These are phyloP conservation scores for Wallacemonas sp. DNA, from an alignment of 208 protist genomes.

Conservation along the genomic window DNA sequence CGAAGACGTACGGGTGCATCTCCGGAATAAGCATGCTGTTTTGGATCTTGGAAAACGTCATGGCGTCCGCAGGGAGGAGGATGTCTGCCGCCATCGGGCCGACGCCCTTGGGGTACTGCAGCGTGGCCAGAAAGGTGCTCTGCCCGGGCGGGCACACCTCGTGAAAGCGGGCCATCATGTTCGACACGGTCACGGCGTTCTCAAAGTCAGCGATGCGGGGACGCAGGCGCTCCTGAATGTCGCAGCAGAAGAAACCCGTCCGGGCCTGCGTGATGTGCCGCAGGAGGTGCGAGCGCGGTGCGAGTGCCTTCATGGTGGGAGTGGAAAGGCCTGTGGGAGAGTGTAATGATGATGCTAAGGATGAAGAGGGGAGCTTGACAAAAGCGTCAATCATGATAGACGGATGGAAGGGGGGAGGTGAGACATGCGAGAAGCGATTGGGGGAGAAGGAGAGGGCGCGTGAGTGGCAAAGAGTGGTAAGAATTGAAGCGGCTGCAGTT, in stretches of 20 bases:
- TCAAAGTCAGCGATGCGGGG: conserved; percentile 24
- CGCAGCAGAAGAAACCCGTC: conserved; percentile 73
- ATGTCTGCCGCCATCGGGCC: conserved; percentile 22
- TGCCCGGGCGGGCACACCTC: conserved; percentile 12
- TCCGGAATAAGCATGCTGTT: conserved; percentile 35
- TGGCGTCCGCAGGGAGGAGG: conserved; percentile 19
- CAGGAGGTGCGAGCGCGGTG: conserved; percentile 2
- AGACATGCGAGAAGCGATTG: too few relatives aligned
- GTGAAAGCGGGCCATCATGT: conserved; percentile 24
- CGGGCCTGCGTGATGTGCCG: conserved; percentile 18
- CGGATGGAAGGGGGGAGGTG: too few relatives aligned
- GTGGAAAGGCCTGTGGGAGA: too few relatives aligned
- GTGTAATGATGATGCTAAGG: too few relatives aligned
- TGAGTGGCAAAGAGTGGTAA: too few relatives aligned
- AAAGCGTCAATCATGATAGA: not conserved
- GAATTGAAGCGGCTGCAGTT: too few relatives aligned
- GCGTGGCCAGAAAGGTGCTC: conserved; percentile 31
- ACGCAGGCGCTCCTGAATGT: conserved; percentile 42
- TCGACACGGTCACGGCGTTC: conserved; percentile 30
- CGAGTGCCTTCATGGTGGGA: conserved; percentile 10
- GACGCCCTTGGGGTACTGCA: conserved; percentile 43
- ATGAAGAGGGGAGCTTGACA: not conserved
- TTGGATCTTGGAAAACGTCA: conserved; percentile 29
- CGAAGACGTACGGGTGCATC: conserved; percentile 20
- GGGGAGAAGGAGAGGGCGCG: too few relatives aligned